A percentile compares a stretch with the other conserved stretches of the same genome.
These are phyloP conservation scores for Rosa chinensis DNA, from an alignment of 306 rosid genomes.

Conservation along the genomic window DNA sequence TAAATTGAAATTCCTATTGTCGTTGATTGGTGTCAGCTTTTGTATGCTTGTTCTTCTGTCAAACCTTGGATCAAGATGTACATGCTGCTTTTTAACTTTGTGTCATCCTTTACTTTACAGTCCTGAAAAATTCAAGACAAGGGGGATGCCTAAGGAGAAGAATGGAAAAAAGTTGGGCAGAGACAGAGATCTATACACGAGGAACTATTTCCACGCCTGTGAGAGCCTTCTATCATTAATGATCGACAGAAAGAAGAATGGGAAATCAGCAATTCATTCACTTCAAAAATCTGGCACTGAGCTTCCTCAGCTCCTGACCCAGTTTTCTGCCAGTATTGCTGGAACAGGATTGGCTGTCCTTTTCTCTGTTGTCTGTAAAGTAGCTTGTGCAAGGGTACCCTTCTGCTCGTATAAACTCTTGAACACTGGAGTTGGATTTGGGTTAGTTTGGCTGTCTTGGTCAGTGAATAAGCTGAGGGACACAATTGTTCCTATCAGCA, in stretches of 20 bases:
- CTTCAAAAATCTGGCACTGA: constrained; percentile 76
- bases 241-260: constrained; percentile 43
- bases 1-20: background rate
- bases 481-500: constrained; percentile 48
- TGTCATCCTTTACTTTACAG: constrained; percentile 41
- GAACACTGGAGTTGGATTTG: constrained; percentile 62
- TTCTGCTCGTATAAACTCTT: constrained; percentile 56
- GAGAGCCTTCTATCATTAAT: constrained; percentile 79
- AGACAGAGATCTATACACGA: constrained; percentile 68
- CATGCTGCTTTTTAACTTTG: constrained; percentile 10
- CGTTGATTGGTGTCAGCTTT: background rate
- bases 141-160: constrained; percentile 53
- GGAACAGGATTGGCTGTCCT: constrained; percentile 85
- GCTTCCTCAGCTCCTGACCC: constrained; percentile 72
- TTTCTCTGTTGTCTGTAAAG: constrained; percentile 53
- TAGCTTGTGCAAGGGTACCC: constrained; percentile 58
- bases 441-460: constrained; percentile 82
- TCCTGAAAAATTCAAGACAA: constrained; percentile 65
- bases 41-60: background rate
- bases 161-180: constrained; percentile 44
- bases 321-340: constrained; percentile 70
- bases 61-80: constrained; percentile 14
- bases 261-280: constrained; percentile 45
- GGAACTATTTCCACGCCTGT: constrained; percentile 69
- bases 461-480: constrained; percentile 62